Percentiles rank a stretch among this genome's conserved stretches.
phyloP scores from a whole-genome alignment of 1,139 yeast genomes.

The Wickerhamomyces sp. region DNA sequence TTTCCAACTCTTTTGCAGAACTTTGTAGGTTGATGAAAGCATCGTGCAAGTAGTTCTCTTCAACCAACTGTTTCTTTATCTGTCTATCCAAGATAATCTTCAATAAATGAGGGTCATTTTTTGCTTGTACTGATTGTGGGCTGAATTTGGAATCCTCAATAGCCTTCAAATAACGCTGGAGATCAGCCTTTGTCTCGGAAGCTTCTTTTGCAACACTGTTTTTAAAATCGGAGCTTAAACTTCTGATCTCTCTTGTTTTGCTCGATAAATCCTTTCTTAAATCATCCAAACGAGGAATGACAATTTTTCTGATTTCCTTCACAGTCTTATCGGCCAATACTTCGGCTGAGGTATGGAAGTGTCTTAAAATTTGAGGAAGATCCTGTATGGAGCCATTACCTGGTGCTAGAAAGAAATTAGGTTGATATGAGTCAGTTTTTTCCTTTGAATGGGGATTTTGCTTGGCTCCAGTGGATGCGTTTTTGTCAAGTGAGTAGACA shows the following conservation, averaged over 20 bases:
- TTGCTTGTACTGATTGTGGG: slow-evolving; percentile 33
- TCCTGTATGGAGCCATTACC: slow-evolving; percentile 85
- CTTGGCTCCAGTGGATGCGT: slow-evolving; percentile 8
- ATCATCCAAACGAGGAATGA: slow-evolving; percentile 83
- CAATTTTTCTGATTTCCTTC: slow-evolving; percentile 61
- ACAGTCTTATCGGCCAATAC: slow-evolving; percentile 60
- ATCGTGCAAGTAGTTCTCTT: slow-evolving; percentile 82
- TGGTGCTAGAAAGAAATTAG: slow-evolving; percentile 45
- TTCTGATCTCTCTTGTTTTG: slow-evolving; percentile 83
- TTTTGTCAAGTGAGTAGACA: slow-evolving; percentile 26
- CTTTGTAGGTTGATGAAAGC: slow-evolving; percentile 83
- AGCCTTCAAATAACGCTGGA: slow-evolving; percentile 43
- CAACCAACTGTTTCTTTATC: slow-evolving; percentile 68
- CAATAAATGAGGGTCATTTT: slow-evolving; percentile 77
- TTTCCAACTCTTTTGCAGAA: slow-evolving; percentile 85
- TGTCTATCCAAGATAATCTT: slow-evolving; percentile 71
- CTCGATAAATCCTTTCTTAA: slow-evolving; percentile 74
- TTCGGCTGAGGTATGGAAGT: slow-evolving; percentile 72
- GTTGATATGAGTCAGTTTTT: slow-evolving; percentile 23
- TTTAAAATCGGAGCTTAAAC: slow-evolving; percentile 77
- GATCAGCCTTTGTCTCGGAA: slow-evolving; percentile 50
- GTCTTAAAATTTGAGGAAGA: slow-evolving; percentile 66
- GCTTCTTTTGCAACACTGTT: slow-evolving; percentile 68
- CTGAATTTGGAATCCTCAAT: slow-evolving; percentile 37
- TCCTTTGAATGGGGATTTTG: slow-evolving; percentile 17